Conservation (phyloP, 768 basidiomycete genomes). For the Roridomyces roridus region DNA sequence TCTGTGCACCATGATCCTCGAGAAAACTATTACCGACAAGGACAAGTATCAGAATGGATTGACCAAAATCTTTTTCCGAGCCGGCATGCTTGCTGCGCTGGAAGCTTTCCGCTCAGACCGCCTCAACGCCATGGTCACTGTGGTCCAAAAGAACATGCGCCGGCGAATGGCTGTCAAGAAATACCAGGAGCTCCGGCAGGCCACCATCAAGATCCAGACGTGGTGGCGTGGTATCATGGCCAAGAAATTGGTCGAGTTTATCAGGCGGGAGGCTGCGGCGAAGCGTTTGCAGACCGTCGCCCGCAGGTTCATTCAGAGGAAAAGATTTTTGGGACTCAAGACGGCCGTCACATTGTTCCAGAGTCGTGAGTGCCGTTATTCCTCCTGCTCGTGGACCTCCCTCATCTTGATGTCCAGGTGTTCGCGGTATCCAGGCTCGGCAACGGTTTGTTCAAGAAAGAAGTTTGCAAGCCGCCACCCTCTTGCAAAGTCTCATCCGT, state of each 20-base stretch:
- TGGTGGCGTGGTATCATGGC: conserved; percentile 94
- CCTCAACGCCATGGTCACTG: conserved; percentile 89
- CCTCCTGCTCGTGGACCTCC: background rate
- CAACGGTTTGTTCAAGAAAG: conserved; percentile 61
- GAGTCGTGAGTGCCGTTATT: conserved; percentile 67
- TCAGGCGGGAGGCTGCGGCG: conserved; percentile 79
- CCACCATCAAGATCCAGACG: conserved; percentile 88
- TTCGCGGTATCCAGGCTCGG: conserved; percentile 79
- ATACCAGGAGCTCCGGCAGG: conserved; percentile 71
- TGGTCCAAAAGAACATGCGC: conserved; percentile 97
- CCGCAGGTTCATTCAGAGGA: conserved; percentile 77
- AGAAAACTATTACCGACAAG: conserved; percentile 86
- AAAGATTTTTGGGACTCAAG: conserved; percentile 67
- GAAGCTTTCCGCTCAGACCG: conserved; percentile 89
- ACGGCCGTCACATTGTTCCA: conserved; percentile 76
- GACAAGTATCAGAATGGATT: conserved; percentile 98
- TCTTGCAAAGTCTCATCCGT: conserved; percentile 83
- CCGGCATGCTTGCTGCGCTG: conserved; percentile 96
- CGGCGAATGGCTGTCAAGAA: conserved; percentile 83
- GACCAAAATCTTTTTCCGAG: conserved; percentile 99
- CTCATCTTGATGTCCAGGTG: conserved; percentile 47
- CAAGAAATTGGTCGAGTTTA: conserved; percentile 66
- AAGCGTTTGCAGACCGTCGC: conserved; percentile 75
- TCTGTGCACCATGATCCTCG: conserved; percentile 85
- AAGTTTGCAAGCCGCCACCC: conserved; percentile 64